These are phyloP conservation scores for Cucurbita moschata DNA, from an alignment of 306 rosid species.

Conservation along the genomic window DNA sequence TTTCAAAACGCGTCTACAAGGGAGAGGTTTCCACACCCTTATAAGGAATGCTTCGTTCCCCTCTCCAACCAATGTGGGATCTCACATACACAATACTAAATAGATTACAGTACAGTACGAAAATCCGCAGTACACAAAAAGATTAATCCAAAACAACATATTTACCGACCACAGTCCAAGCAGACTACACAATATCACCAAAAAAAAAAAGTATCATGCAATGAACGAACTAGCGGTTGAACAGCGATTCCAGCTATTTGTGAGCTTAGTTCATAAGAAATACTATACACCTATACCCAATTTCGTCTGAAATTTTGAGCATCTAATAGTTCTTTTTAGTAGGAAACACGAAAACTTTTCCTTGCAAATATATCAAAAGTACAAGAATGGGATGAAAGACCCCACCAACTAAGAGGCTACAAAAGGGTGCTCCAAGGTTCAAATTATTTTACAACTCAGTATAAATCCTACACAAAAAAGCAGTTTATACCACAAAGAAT, in stretches of 20 bases:
- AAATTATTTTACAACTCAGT: neutral
- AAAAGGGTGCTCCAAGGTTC: neutral
- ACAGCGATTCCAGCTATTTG: neutral
- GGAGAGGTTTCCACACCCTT: too few species aligned
- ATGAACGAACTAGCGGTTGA: neutral
- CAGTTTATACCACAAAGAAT: neutral
- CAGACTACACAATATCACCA: neutral
- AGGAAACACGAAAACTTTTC: neutral
- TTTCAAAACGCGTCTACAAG: too few species aligned
- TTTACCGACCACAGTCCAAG: neutral
- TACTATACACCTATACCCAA: neutral
- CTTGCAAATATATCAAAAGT: neutral
- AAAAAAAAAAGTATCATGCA: neutral
- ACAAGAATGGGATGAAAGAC: neutral
- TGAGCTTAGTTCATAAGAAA: neutral
- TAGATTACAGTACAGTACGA: neutral
- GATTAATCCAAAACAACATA: neutral
- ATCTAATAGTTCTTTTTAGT: neutral
- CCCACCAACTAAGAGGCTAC: neutral
- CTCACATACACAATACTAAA: neutral
- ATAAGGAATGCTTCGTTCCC: too few species aligned
- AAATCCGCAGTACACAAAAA: neutral
- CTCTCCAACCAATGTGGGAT: too few species aligned
- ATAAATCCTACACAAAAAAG: neutral
- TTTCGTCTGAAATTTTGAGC: neutral